These are phyloP conservation scores for Globisporangium spiculum DNA, from an alignment of 352 stramenopile species.

Conservation along the genomic window DNA sequence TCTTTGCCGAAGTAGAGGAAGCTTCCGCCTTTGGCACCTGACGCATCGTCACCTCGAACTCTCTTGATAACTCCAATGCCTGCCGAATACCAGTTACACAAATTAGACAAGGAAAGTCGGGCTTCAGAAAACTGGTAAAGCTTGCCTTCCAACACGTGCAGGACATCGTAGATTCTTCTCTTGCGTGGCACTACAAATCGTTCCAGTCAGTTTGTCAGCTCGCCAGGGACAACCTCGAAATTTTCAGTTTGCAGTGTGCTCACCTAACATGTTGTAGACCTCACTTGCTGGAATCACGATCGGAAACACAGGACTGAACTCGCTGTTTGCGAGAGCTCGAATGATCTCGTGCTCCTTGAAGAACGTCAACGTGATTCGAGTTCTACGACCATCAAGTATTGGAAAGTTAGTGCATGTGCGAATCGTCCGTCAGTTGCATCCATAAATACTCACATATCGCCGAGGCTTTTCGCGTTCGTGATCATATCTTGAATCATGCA, in stretches of 20 bases:
- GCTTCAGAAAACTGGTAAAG: neutral
- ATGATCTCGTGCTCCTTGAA: slow-evolving; percentile 58
- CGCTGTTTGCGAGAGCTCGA: slow-evolving; percentile 14
- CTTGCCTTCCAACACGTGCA: slow-evolving; percentile 76
- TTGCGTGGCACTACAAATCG: slow-evolving; percentile 50
- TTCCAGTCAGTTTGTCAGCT: neutral
- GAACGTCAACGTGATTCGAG: slow-evolving; percentile 49
- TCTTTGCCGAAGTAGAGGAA: slow-evolving; percentile 62
- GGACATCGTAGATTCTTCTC: slow-evolving; percentile 69
- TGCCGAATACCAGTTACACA: slow-evolving; percentile 13
- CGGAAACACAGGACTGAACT: slow-evolving; percentile 25
- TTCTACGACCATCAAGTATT: slow-evolving; percentile 25
- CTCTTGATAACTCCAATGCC: slow-evolving; percentile 65
- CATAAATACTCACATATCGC: slow-evolving; percentile 38
- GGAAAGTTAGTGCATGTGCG: neutral
- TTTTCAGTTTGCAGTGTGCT: neutral
- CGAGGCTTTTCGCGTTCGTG: slow-evolving; percentile 38
- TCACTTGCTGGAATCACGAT: slow-evolving; percentile 54
- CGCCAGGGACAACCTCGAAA: neutral
- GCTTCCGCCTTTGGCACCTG: slow-evolving; percentile 33
- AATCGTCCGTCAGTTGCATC: neutral
- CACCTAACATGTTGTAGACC: slow-evolving; percentile 69
- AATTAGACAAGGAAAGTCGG: neutral
- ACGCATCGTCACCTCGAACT: slow-evolving; percentile 30
- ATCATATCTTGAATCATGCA: slow-evolving; percentile 37